phyloP scores from a whole-genome alignment of 129 eudicot species.

The Flaveria bidentis region DNA sequence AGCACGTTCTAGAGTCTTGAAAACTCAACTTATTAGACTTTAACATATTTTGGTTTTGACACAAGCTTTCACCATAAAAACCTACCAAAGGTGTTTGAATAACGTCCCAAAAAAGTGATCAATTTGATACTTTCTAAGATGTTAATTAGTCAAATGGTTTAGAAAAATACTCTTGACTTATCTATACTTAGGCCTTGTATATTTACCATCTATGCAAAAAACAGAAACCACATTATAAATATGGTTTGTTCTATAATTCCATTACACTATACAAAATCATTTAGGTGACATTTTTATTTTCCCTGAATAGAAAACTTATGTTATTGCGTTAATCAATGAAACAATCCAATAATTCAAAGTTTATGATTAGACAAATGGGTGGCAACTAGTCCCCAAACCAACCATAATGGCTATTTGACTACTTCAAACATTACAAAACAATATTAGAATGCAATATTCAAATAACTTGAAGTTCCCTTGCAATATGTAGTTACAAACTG shows the following conservation, averaged over 20 bases:
- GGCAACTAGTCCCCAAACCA: neutral
- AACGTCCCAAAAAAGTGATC: too few relatives aligned
- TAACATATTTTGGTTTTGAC: too few relatives aligned
- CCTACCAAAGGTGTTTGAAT: too few relatives aligned
- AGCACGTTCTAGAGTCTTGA: too few relatives aligned
- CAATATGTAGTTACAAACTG: constrained; percentile 25
- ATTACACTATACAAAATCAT: too few relatives aligned
- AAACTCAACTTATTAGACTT: too few relatives aligned
- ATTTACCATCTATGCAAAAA: neutral
- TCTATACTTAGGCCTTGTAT: too few relatives aligned
- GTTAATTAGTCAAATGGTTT: too few relatives aligned
- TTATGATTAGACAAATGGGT: neutral
- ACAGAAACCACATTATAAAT: neutral
- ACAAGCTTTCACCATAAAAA: too few relatives aligned
- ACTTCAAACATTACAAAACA: constrained; percentile 8
- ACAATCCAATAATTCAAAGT: neutral
- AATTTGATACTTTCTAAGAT: too few relatives aligned
- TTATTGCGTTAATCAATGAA: neutral
- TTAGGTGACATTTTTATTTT: neutral
- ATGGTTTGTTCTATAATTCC: neutral
- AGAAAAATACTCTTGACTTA: too few relatives aligned
- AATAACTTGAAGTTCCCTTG: constrained; percentile 23
- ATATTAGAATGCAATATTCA: constrained; percentile 11
- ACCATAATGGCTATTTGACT: neutral
- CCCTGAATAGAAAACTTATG: neutral